Conservation (phyloP, 2,329 filamentous ascomycete genomes). For the Lachnellula suecica region DNA sequence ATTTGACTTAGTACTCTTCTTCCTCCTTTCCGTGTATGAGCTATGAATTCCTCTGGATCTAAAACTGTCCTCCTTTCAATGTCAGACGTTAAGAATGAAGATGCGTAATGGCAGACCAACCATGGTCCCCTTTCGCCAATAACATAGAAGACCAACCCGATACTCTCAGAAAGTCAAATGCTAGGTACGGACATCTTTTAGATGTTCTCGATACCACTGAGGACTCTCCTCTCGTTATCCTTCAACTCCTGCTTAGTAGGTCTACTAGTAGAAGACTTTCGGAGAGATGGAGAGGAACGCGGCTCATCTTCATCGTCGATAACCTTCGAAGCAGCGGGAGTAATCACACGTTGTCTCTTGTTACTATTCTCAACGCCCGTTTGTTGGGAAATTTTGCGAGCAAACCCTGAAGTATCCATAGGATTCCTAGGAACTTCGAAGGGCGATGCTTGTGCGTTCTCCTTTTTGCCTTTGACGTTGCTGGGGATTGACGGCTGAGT, state of each 20-base stretch:
- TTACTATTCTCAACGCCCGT: constrained; percentile 19
- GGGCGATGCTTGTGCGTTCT: constrained; percentile 22
- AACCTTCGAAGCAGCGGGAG: constrained; percentile 44
- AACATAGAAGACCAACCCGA: not conserved
- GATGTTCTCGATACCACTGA: constrained; percentile 27
- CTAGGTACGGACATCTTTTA: constrained; percentile 1
- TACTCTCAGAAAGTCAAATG: not conserved
- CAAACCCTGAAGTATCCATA: constrained; percentile 7
- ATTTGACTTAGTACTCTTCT: not conserved
- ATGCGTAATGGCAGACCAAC: not conserved
- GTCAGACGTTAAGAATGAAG: no score
- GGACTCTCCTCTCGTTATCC: constrained; percentile 17
- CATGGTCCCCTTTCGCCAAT: not conserved
- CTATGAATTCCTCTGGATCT: not conserved
- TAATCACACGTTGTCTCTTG: constrained; percentile 48
- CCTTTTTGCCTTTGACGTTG: constrained; percentile 26
- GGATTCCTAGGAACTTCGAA: not conserved
- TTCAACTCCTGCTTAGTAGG: constrained; percentile 16
- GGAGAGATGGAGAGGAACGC: constrained; percentile 27
- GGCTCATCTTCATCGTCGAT: constrained; percentile 50
- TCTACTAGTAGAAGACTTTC: constrained; percentile 25
- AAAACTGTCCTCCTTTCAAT: no score
- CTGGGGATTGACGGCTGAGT: constrained; percentile 3
- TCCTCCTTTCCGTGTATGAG: not conserved
- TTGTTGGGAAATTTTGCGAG: constrained; percentile 14